These are phyloP conservation scores for Trichoderma sp. DNA, from an alignment of 2,329 filamentous ascomycete genomes.

Conservation along the genomic window DNA sequence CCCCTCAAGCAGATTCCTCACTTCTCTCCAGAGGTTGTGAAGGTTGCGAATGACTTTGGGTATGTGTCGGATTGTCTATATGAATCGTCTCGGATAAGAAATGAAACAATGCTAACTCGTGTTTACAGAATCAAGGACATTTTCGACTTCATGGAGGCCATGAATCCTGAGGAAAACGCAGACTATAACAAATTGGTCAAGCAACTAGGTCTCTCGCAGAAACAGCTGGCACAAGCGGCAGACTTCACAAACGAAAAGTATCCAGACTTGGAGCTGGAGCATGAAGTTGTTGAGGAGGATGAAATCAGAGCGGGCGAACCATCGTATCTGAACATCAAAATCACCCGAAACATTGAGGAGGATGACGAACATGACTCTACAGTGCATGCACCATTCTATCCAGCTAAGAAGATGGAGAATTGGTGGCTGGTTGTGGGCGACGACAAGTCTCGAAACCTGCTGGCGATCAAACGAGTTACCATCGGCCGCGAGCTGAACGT, in stretches of 20 bases:
- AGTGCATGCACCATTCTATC: slow-evolving; percentile 95
- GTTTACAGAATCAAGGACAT: slow-evolving; percentile 77
- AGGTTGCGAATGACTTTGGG: slow-evolving; percentile 77
- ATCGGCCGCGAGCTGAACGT: slow-evolving; percentile 77
- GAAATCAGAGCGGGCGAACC: slow-evolving; percentile 78
- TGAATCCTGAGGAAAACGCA: slow-evolving; percentile 92
- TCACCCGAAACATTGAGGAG: slow-evolving; percentile 80
- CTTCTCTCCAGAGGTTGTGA: slow-evolving; percentile 80
- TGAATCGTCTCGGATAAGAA: background rate
- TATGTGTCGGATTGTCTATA: slow-evolving; percentile 45
- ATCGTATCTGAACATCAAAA: slow-evolving; percentile 78
- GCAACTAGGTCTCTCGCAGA: slow-evolving; percentile 74
- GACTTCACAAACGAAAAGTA: slow-evolving; percentile 96
- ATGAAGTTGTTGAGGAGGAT: slow-evolving; percentile 80
- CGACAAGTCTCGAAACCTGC: slow-evolving; percentile 80
- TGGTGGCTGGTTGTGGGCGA: slow-evolving; percentile 98
- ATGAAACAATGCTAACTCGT: slow-evolving; percentile 27
- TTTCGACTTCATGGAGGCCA: slow-evolving; percentile 97
- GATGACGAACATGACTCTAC: slow-evolving; percentile 72
- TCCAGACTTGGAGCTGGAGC: slow-evolving; percentile 89
- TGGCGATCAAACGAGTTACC: slow-evolving; percentile 93
- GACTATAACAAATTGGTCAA: slow-evolving; percentile 78
- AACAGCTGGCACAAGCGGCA: slow-evolving; percentile 84
- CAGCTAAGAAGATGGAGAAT: slow-evolving; percentile 88
- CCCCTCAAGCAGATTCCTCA: slow-evolving; percentile 97